Evolutionary conservation across 768 basidiomycete genomes (phyloP).

Genomic region (Suillus paluster): DNA sequence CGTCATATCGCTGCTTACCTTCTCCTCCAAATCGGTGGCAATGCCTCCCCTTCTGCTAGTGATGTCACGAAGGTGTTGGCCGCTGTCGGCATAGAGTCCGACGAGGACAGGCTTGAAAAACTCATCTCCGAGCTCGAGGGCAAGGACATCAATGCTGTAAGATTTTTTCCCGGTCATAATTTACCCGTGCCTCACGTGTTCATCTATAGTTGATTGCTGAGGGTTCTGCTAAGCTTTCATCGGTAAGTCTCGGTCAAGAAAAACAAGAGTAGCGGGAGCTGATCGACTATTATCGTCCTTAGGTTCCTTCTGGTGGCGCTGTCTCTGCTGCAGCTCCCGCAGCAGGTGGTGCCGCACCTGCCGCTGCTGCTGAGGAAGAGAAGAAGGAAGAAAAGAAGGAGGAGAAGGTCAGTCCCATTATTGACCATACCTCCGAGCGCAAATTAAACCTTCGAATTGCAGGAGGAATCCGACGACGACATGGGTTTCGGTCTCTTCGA

Average conservation of each 20-base stretch:
- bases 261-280: not conserved
- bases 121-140: slow-evolving; percentile 90
- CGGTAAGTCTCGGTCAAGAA: slow-evolving; percentile 55
- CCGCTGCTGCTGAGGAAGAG: slow-evolving; percentile 66
- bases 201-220: slow-evolving; percentile 79
- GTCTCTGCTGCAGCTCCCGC: slow-evolving; percentile 55
- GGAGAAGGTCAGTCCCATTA: slow-evolving; percentile 66
- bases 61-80: slow-evolving; percentile 89
- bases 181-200: not conserved
- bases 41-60: slow-evolving; percentile 79
- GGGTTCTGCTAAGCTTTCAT: slow-evolving; percentile 92
- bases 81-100: slow-evolving; percentile 87
- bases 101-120: slow-evolving; percentile 77
- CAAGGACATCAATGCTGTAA: slow-evolving; percentile 84
- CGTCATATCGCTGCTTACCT: slow-evolving; percentile 95
- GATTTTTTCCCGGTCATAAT: slow-evolving; percentile 20
- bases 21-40: slow-evolving; percentile 94
- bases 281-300: slow-evolving; percentile 12
- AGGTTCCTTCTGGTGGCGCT: slow-evolving; percentile 93
- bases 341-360: slow-evolving; percentile 51
- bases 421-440: not conserved
- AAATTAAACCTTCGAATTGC: slow-evolving; percentile 16
- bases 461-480: slow-evolving; percentile 97
- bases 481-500: slow-evolving; percentile 99
- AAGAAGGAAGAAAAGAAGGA: slow-evolving; percentile 90